Conservation (phyloP, 495 filamentous ascomycete genomes). For the Hypoxylon subgilvum region DNA sequence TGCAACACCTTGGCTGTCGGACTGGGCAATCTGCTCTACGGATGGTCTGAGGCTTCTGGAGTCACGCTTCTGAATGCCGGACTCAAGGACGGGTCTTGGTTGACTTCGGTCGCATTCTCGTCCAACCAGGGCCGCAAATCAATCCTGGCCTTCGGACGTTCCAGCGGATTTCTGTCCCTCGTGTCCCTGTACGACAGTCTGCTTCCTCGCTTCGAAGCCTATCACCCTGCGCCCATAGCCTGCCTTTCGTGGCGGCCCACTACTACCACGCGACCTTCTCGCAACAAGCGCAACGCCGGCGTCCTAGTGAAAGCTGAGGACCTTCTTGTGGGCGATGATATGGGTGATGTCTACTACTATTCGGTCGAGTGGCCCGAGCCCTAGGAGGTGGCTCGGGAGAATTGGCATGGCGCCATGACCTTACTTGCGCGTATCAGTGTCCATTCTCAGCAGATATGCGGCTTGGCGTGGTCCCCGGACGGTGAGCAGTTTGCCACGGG, state of each 20-base stretch:
- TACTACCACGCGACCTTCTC: conserved; percentile 49
- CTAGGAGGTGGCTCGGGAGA: conserved; percentile 59
- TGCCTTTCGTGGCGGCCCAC: conserved; percentile 74
- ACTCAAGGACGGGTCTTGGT: conserved; percentile 47
- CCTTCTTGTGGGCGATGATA: conserved; percentile 85
- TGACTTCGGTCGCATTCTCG: conserved; percentile 89
- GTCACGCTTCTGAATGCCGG: conserved; percentile 55
- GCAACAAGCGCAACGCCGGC: conserved; percentile 43
- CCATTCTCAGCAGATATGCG: conserved; percentile 91
- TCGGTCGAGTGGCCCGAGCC: conserved; percentile 80
- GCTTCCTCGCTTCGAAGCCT: conserved; percentile 71
- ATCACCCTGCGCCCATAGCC: conserved; percentile 72
- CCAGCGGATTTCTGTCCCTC: conserved; percentile 64
- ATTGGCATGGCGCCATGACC: conserved; percentile 79
- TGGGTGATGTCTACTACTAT: conserved; percentile 87
- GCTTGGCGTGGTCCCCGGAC: conserved; percentile 83
- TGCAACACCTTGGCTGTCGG: conserved; percentile 82
- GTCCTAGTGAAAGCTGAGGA: conserved; percentile 69
- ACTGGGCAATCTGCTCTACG: conserved; percentile 77
- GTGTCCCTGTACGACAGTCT: conserved; percentile 57
- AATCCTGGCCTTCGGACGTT: conserved; percentile 85
- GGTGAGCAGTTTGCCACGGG: conserved; percentile 82
- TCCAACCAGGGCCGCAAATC: conserved; percentile 74
- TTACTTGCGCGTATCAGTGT: conserved; percentile 76
- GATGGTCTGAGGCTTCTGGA: conserved; percentile 77